These are phyloP conservation scores for Trichocladium antarcticum DNA, from an alignment of 495 filamentous ascomycete genomes.

Conservation along the genomic window DNA sequence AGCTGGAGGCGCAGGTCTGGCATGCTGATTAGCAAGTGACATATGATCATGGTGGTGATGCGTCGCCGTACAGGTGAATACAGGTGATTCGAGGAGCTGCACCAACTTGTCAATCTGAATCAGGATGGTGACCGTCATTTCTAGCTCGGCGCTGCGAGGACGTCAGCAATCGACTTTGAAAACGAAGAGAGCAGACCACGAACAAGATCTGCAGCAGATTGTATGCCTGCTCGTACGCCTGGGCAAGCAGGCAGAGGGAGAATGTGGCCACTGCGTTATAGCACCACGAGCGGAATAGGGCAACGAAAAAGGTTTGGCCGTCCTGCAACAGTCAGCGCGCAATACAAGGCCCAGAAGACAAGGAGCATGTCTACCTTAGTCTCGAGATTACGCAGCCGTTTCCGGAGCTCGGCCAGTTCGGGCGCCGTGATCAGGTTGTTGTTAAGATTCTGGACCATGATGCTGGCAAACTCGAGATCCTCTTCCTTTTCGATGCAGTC, in stretches of 20 bases:
- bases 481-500: constrained; percentile 98
- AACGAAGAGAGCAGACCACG: constrained; percentile 13
- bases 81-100: constrained; percentile 91
- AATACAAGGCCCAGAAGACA: constrained; percentile 5
- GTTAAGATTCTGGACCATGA: constrained; percentile 99
- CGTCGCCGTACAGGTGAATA: constrained; percentile 71
- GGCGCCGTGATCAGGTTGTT: constrained; percentile 98
- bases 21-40: constrained; percentile 7
- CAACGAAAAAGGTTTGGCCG: constrained; percentile 88
- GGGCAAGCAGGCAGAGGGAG: constrained; percentile 86
- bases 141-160: constrained; percentile 67
- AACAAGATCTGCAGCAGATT: constrained; percentile 94
- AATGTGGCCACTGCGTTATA: constrained; percentile 98
- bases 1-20: constrained; percentile 88
- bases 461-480: constrained; percentile 95
- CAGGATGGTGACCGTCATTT: constrained; percentile 97
- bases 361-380: constrained; percentile 51
- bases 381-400: constrained; percentile 81
- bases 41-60: background rate
- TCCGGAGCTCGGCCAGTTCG: constrained; percentile 81
- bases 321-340: constrained; percentile 44
- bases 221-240: constrained; percentile 98
- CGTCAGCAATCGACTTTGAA: background rate
- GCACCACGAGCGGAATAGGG: constrained; percentile 93
- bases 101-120: constrained; percentile 99